These are phyloP conservation scores for Omphalotus guepiniiformis DNA, from an alignment of 768 basidiomycete species.

Conservation along the genomic window DNA sequence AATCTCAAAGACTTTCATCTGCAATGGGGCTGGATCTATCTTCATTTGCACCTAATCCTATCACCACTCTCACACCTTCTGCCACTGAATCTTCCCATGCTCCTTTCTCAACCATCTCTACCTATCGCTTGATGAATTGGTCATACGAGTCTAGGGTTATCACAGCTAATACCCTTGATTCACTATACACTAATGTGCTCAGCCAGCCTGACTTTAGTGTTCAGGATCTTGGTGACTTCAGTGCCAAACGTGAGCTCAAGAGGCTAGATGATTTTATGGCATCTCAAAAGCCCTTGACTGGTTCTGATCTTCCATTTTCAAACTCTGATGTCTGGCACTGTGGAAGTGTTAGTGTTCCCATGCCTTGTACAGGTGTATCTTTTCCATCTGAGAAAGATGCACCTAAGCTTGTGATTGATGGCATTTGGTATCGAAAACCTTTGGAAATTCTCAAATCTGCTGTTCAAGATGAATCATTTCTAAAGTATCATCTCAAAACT, in stretches of 20 bases:
- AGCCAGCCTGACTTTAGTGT: slow-evolving; percentile 11
- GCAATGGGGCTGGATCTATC: no score
- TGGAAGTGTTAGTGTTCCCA: background rate
- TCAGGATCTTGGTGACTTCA: slow-evolving; percentile 11
- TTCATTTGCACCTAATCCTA: no score
- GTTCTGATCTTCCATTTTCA: background rate
- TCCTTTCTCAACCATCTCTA: slow-evolving; percentile 13
- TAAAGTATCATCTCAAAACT: slow-evolving; percentile 7
- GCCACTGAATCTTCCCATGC: slow-evolving; percentile 12
- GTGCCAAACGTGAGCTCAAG: slow-evolving; percentile 9
- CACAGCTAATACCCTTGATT: slow-evolving; percentile 9
- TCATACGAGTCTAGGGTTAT: slow-evolving; percentile 6
- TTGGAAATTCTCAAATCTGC: slow-evolving; percentile 10
- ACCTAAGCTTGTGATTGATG: slow-evolving; percentile 15
- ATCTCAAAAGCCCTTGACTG: background rate
- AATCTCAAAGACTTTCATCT: no score
- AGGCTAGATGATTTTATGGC: slow-evolving; percentile 11
- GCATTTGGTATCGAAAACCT: slow-evolving; percentile 12
- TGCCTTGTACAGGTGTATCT: slow-evolving; percentile 7
- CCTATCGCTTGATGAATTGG: slow-evolving; percentile 15
- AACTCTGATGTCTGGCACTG: slow-evolving; percentile 8
- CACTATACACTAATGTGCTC: slow-evolving; percentile 15
- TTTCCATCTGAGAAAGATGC: slow-evolving; percentile 9
- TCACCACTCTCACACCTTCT: no score
- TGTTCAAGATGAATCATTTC: background rate